These are phyloP conservation scores for Candida xiaguanensis DNA, from an alignment of 805 yeast species.

Conservation along the genomic window DNA sequence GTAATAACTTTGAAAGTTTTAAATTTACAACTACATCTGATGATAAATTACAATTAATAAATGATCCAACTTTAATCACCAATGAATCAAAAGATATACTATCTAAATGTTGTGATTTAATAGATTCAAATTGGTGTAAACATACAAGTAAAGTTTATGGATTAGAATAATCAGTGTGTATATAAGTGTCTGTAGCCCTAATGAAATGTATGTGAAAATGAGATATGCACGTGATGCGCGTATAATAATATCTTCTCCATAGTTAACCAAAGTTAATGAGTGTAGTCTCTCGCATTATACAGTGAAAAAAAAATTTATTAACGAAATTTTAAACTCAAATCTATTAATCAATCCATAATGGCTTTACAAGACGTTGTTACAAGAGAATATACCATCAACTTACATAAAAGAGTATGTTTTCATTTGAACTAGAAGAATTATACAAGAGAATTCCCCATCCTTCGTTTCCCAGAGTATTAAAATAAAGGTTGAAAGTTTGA, in stretches of 20 bases:
- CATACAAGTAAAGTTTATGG: conserved; percentile 31
- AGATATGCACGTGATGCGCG: neutral
- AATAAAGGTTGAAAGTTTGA: conserved; percentile 1
- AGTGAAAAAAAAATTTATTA: conserved; percentile 4
- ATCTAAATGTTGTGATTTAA: conserved; percentile 2
- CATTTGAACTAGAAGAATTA: neutral
- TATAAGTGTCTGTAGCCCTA: conserved; percentile 1
- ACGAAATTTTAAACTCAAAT: neutral
- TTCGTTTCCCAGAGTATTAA: too few species aligned
- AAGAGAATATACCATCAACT: conserved; percentile 99
- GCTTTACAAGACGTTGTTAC: conserved; percentile 99
- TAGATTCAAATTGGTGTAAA: conserved; percentile 23
- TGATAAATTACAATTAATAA: neutral
- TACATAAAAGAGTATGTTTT: conserved; percentile 94
- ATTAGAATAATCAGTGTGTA: conserved; percentile 24
- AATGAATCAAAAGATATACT: neutral
- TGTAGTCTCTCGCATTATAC: neutral
- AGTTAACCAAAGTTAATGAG: neutral
- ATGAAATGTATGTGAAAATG: neutral
- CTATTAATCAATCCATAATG: conserved; percentile 39
- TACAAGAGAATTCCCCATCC: too few species aligned
- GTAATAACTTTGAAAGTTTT: conserved; percentile 14
- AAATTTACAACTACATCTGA: conserved; percentile 7
- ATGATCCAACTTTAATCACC: neutral
- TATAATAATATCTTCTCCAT: neutral